Percentiles rank a stretch among this genome's conserved stretches.
These are phyloP conservation scores for Zopfia rhizophila DNA, from an alignment of 2,329 filamentous ascomycete species.

Conservation along the genomic window DNA sequence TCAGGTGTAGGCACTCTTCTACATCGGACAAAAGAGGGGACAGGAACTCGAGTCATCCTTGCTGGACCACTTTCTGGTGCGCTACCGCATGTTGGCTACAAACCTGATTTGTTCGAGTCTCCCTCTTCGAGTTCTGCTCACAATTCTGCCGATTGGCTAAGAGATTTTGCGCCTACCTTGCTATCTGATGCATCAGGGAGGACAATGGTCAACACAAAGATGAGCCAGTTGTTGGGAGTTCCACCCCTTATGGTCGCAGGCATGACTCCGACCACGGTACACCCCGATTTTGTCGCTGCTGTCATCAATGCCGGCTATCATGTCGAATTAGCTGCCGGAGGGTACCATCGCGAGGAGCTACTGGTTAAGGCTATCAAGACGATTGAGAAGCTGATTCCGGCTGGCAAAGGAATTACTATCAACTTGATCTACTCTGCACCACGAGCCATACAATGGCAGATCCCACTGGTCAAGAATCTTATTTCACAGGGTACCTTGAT, in stretches of 20 bases:
- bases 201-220: conserved; percentile 52
- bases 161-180: conserved; percentile 21
- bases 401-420: conserved; percentile 86
- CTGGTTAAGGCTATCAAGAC: conserved; percentile 86
- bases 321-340: conserved; percentile 88
- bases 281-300: conserved; percentile 90
- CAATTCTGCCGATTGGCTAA: conserved; percentile 21
- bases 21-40: conserved; percentile 26
- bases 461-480: conserved; percentile 82
- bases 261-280: conserved; percentile 91
- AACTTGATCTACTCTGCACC: conserved; percentile 94
- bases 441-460: conserved; percentile 91
- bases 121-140: conserved; percentile 12
- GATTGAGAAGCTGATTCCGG: conserved; percentile 84
- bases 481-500: conserved; percentile 88
- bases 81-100: conserved; percentile 27
- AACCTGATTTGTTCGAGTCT: conserved; percentile 25
- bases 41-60: conserved; percentile 28
- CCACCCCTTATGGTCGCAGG: conserved; percentile 91
- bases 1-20: conserved; percentile 30
- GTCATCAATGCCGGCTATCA: conserved; percentile 97
- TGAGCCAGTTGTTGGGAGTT: conserved; percentile 85
- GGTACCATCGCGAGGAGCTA: conserved; percentile 83
- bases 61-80: conserved; percentile 22
- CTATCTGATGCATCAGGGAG: conserved; percentile 18